Evolutionary conservation across 768 basidiomycete genomes (phyloP).

Genomic region (Ephemerocybe angulata): DNA sequence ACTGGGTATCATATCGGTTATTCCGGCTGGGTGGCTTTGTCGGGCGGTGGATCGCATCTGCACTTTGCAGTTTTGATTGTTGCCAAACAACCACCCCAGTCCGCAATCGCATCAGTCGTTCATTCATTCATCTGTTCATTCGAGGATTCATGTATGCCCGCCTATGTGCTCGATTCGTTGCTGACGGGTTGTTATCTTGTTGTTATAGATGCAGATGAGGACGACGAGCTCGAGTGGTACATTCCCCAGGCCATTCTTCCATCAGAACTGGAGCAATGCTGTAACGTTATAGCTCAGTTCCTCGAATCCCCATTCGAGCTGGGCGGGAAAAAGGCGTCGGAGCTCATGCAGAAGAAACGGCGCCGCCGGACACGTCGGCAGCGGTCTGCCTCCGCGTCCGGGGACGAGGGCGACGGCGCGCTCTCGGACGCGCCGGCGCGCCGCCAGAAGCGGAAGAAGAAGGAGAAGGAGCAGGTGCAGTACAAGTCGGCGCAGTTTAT

Average conservation of each 20-base stretch:
- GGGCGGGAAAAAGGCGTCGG: conserved; percentile 68
- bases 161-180: too few relatives aligned
- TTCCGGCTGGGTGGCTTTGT: too few relatives aligned
- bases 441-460: conserved; percentile 57
- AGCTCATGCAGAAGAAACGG: conserved; percentile 66
- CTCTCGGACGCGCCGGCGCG: conserved; percentile 27
- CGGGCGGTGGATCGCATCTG: too few relatives aligned
- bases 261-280: conserved; percentile 59
- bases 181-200: not conserved
- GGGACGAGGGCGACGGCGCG: conserved; percentile 33
- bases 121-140: too few relatives aligned
- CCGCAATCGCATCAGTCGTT: too few relatives aligned
- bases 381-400: conserved; percentile 44
- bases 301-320: conserved; percentile 78
- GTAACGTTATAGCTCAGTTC: conserved; percentile 81
- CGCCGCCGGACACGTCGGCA: conserved; percentile 47
- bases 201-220: conserved; percentile 52
- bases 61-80: too few relatives aligned
- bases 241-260: conserved; percentile 72
- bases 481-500: conserved; percentile 92
- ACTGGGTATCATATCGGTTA: not conserved
- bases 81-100: too few relatives aligned
- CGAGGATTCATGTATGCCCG: too few relatives aligned
- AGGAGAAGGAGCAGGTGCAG: conserved; percentile 51
- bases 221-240: conserved; percentile 75